Evolutionary conservation across 1,284 basidiomycete species (phyloP).

Genomic region (Crucibulum parvulum): DNA sequence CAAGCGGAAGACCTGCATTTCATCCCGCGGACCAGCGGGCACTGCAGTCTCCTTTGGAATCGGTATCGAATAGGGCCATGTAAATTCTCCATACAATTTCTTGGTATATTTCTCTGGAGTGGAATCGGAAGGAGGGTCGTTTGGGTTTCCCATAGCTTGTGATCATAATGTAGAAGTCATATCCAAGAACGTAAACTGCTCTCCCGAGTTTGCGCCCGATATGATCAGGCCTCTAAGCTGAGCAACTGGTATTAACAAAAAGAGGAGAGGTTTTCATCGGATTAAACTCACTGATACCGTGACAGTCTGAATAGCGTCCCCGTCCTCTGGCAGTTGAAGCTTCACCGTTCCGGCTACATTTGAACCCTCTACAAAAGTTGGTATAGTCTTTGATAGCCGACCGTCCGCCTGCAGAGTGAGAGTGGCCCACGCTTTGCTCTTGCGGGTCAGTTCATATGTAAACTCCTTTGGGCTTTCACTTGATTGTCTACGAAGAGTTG

Average conservation of each 20-base stretch:
- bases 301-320: conserved; percentile 25
- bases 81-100: conserved; percentile 36
- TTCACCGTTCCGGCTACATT: conserved; percentile 31
- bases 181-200: conserved; percentile 34
- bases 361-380: conserved; percentile 28
- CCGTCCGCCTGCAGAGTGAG: conserved; percentile 28
- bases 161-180: conserved; percentile 29
- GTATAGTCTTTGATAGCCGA: conserved; percentile 25
- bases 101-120: conserved; percentile 17
- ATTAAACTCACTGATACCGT: conserved; percentile 21
- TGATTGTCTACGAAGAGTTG: not conserved
- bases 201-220: conserved; percentile 25
- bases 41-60: conserved; percentile 31
- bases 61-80: conserved; percentile 39
- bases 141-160: conserved; percentile 29
- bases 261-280: not conserved
- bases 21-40: conserved; percentile 14
- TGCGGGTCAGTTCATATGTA: conserved; percentile 24
- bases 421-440: conserved; percentile 29
- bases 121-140: conserved; percentile 3
- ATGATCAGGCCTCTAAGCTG: conserved; percentile 30
- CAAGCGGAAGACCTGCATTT: conserved; percentile 24
- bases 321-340: conserved; percentile 23
- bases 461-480: conserved; percentile 18
- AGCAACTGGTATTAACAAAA: not conserved